Evolutionary conservation across 2,329 filamentous ascomycete species (phyloP), one percentile per base, ranked within the genome.

Genomic region (Curvularia lunata): DNA sequence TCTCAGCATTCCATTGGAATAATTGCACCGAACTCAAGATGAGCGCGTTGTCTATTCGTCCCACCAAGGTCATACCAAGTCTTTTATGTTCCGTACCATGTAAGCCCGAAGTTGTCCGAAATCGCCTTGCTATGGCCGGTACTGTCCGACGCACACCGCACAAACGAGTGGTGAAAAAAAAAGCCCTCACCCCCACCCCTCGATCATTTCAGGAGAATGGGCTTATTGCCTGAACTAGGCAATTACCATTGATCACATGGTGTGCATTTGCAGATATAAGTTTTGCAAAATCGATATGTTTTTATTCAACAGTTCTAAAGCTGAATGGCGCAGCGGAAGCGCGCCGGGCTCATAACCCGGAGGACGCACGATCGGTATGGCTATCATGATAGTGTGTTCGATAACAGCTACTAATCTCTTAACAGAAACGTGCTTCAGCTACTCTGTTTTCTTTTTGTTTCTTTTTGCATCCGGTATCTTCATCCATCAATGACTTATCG

Each of bases 311-410:
- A 57, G 23, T 25, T 42, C 16, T 38, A 68, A 66, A 73, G 71
- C 70, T 73, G 65, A 67, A 61, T 73, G 71, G 72, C 72, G 70
- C 70, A 74, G 71, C 65, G 71, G 71, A 72, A 73, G 71, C 71
- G 72, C 71, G 72, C 71, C 70, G 71, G 72, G 71, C 71, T 74
- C 72, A 75, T 73, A 74, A 74, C 71, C 71, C 70, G 70, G 70
- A 74, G 71, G 70, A 72, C 71, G 56, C 53, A 59, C 57, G 69
- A 73, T 71, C 69, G 67, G 27, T 46, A 19, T 18, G 43, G 10
- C 10, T 21, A 18, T 16, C n/a, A 28, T 19, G 9, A 30, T 13
- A 19, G n/a, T 12, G 30, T 12, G 27, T 46, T 46, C 43, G 43
- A 46, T n/a, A 16, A 19, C 25, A 30, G 27, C 10, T 18, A 21